phyloP scores from a whole-genome alignment of 78 protist genomes.

The Cyanophora paradoxa region DNA sequence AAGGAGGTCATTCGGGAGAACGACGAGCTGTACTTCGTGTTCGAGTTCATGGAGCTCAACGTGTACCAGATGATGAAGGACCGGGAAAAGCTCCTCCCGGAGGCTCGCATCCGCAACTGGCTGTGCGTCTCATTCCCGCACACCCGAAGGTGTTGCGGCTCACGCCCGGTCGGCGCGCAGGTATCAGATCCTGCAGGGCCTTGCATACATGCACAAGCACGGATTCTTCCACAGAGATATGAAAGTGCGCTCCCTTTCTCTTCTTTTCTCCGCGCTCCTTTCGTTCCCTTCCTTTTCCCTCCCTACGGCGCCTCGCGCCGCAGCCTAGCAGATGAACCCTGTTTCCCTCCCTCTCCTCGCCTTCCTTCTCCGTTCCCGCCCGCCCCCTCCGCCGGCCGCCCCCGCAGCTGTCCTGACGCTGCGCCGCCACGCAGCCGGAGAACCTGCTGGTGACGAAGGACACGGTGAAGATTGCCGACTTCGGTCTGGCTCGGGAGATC shows the following conservation, averaged over 20 bases:
- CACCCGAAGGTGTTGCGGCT: neutral
- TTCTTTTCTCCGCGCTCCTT: neutral
- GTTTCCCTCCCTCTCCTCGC: neutral
- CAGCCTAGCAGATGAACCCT: no score
- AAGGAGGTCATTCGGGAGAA: constrained; percentile 89
- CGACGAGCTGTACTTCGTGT: constrained; percentile 84
- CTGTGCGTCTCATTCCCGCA: no score
- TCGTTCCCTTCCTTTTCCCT: neutral
- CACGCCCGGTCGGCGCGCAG: neutral
- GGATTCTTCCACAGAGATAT: constrained; percentile 92
- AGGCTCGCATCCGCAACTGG: constrained; percentile 30
- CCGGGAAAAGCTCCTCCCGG: constrained; percentile 57
- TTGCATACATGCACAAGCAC: constrained; percentile 77
- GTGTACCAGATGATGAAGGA: constrained; percentile 73
- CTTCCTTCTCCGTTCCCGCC: neutral
- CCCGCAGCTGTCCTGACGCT: neutral
- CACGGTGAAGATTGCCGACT: constrained; percentile 89
- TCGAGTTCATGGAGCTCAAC: constrained; percentile 85
- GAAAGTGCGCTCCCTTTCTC: constrained; percentile 52
- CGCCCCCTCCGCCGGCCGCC: neutral
- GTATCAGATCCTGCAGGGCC: constrained; percentile 82
- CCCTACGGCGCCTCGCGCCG: neutral
- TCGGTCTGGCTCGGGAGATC: constrained; percentile 93
- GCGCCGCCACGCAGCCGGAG: constrained; percentile 35
- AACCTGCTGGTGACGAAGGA: constrained; percentile 63